Conservation (phyloP, 768 basidiomycete genomes). For the Hypholoma fasciculare region DNA sequence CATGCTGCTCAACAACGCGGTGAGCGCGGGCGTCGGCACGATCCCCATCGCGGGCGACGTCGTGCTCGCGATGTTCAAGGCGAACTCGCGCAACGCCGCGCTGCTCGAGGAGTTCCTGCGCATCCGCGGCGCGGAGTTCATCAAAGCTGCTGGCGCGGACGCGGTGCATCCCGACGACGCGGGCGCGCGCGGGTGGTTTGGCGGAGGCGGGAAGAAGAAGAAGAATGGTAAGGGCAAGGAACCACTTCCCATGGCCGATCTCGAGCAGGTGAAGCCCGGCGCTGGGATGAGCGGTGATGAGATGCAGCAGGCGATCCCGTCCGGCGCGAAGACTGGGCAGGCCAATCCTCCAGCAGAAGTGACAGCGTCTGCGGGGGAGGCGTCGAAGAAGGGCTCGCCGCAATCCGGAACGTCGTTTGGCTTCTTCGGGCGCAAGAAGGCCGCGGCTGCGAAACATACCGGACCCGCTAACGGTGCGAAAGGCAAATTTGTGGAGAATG, state of each 20-base stretch:
- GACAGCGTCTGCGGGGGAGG: neutral
- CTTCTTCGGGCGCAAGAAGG: slow-evolving; percentile 4
- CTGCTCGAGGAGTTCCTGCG: slow-evolving; percentile 84
- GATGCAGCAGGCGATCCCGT: slow-evolving; percentile 9
- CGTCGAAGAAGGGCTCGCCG: neutral
- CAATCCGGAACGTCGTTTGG: neutral
- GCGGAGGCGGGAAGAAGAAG: slow-evolving; percentile 21
- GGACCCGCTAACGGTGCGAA: neutral
- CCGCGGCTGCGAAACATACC: neutral
- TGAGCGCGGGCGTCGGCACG: slow-evolving; percentile 64
- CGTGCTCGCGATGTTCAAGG: slow-evolving; percentile 74
- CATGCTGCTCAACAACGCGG: slow-evolving; percentile 78
- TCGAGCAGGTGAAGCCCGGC: slow-evolving; percentile 53
- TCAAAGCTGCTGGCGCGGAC: slow-evolving; percentile 45
- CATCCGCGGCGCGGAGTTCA: slow-evolving; percentile 71
- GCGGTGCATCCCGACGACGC: slow-evolving; percentile 5
- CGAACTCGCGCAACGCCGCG: slow-evolving; percentile 87
- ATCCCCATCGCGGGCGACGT: slow-evolving; percentile 80
- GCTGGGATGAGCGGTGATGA: slow-evolving; percentile 44
- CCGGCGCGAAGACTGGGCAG: neutral
- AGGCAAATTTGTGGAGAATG: neutral
- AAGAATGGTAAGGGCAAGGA: slow-evolving; percentile 15
- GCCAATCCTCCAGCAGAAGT: no score
- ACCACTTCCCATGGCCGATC: slow-evolving; percentile 26
- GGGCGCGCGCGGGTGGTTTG: slow-evolving; percentile 16